Base-by-base conservation (phyloP, 768 basidiomycete species). In the Panaeolus cyanescens region DNA sequence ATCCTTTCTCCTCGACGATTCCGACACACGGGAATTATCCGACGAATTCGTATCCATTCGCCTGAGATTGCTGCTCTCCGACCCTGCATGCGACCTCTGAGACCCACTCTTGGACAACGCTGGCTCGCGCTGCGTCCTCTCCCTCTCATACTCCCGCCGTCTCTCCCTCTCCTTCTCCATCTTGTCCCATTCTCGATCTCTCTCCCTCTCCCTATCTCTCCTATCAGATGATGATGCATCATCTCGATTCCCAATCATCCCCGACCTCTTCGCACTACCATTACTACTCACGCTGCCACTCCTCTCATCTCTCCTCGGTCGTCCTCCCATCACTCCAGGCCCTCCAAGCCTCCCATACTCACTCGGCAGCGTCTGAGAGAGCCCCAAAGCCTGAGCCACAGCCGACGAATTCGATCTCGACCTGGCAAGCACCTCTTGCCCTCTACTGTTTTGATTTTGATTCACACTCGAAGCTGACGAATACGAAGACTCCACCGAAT, bases 331-430 rank as follows among this genome's bases (percentile, higher is more conserved):
- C 13, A 72, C 65, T 1, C 77, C 80, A 2, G 80, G 77, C 0
- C 79, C 79, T 10, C 79, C 81, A 32, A 77, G 70, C 31, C 72
- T 72, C 12, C 69, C 69, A 65, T 79, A 79, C 30, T 72, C 70
- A 32, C 71, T 73, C 20, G 79, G 74, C n/a, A 76, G 73, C 17
- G 76, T 76, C 63, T 75, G 75, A 5, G 80, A 79, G 5, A 79
- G 64, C 8, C 81, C 81, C 17, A 82, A 70, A 7, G 81, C 81
- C 37, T 77, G 76, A 0, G 81, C 80, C 57, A 83, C 74, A 13
- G 68, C 68, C 0, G 75, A 63, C 8, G 81, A 79, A 60, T 75
- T 75, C 45, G 71, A 75, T 53, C 74, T 70, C 34, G 58, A 55
- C 30, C 66, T 58, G 30, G 63, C 32, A 28, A 33, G 40, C 59